Percentiles rank a stretch among this genome's conserved stretches.
phyloP scores from a whole-genome alignment of 2,329 filamentous ascomycete species.

The Aspergillus tubingensis region DNA sequence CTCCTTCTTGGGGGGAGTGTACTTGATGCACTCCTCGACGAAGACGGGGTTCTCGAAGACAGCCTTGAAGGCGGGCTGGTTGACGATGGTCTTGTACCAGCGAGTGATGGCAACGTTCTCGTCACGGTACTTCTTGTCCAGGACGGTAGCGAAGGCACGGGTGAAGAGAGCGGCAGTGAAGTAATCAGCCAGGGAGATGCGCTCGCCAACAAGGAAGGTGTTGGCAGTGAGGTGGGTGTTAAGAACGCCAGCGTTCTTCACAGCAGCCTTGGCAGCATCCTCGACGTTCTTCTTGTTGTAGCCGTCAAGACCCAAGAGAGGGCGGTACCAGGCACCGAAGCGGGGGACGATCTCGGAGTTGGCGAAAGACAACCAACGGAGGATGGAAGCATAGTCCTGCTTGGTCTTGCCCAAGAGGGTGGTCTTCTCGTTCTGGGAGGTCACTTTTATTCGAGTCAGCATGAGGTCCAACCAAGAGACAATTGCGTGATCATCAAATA shows the following conservation, averaged over 20 bases:
- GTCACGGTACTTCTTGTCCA: slow-evolving; percentile 84
- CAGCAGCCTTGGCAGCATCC: slow-evolving; percentile 68
- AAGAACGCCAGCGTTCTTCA: slow-evolving; percentile 69
- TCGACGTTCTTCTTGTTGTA: slow-evolving; percentile 99
- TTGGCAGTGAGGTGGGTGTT: slow-evolving; percentile 88
- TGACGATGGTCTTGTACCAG: slow-evolving; percentile 93
- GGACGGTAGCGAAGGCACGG: slow-evolving; percentile 91
- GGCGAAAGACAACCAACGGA: slow-evolving; percentile 97
- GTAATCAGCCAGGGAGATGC: slow-evolving; percentile 92
- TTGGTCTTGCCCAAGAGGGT: slow-evolving; percentile 99
- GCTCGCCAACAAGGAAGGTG: slow-evolving; percentile 98
- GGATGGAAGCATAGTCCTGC: slow-evolving; percentile 98
- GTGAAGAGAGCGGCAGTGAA: slow-evolving; percentile 77
- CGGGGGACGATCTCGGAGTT: slow-evolving; percentile 79
- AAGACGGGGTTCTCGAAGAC: slow-evolving; percentile 75
- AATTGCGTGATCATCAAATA: slow-evolving; percentile 17
- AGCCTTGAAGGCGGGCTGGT: slow-evolving; percentile 86
- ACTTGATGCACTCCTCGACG: slow-evolving; percentile 77
- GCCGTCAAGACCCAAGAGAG: slow-evolving; percentile 74
- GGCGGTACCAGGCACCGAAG: slow-evolving; percentile 80
- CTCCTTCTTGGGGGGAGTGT: slow-evolving; percentile 72
- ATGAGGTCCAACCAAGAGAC: slow-evolving; percentile 11
- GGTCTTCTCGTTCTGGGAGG: slow-evolving; percentile 99
- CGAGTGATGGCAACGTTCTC: slow-evolving; percentile 83
- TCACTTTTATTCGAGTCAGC: slow-evolving; percentile 62